Percentiles rank a stretch among this genome's conserved stretches.
These are phyloP conservation scores for Prunus yedoensis DNA, from an alignment of 331 rosid species.

Conservation along the genomic window DNA sequence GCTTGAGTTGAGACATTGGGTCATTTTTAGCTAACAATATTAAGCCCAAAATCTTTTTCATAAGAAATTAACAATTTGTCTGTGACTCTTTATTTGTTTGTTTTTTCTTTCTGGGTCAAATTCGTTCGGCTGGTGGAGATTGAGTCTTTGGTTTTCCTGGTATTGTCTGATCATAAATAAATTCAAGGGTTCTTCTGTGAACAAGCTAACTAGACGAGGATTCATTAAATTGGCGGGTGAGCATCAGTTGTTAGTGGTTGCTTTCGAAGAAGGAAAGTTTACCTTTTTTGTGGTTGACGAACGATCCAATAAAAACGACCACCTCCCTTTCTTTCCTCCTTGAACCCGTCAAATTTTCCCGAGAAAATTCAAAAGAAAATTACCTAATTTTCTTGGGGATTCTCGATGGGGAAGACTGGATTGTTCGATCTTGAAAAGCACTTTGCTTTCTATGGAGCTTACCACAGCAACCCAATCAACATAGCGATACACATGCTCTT, in stretches of 20 bases:
- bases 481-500: conserved; percentile 57
- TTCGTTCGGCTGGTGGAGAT: too few relatives aligned
- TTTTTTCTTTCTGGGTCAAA: too few relatives aligned
- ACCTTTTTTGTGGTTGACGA: neutral
- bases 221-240: neutral
- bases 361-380: neutral
- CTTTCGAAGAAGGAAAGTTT: neutral
- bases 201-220: neutral
- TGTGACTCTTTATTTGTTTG: too few relatives aligned
- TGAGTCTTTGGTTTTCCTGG: too few relatives aligned
- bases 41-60: neutral
- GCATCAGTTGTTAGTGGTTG: neutral
- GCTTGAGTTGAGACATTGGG: neutral
- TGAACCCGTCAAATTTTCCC: neutral
- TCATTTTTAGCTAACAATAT: neutral
- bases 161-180: too few relatives aligned
- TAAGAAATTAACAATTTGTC: too few relatives aligned
- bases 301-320: neutral
- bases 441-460: conserved; percentile 78
- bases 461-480: conserved; percentile 67
- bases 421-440: conserved; percentile 73
- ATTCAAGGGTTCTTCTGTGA: neutral
- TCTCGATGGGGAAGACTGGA: conserved; percentile 50
- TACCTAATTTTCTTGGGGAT: neutral
- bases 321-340: neutral